phyloP scores from a whole-genome alignment of 2,329 filamentous ascomycete genomes.

The Cylindrodendrum hubeiense region DNA sequence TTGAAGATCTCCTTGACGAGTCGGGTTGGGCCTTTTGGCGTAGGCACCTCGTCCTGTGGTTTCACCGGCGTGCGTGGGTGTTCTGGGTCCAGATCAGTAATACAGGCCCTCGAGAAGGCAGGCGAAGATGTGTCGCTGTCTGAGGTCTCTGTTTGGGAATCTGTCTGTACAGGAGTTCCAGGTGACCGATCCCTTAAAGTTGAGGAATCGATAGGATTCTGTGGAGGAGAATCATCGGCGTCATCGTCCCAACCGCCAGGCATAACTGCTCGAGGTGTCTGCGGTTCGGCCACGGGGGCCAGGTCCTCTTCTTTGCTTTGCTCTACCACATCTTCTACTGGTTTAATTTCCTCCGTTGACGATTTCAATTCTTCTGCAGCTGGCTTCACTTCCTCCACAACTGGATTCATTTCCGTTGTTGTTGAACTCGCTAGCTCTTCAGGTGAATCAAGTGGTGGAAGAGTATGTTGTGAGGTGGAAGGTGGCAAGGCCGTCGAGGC shows the following conservation, averaged over 20 bases:
- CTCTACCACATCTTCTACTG: background rate
- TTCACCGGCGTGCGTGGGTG: conserved; percentile 22
- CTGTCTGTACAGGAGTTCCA: conserved; percentile 22
- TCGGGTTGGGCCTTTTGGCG: conserved; percentile 65
- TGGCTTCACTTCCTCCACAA: background rate
- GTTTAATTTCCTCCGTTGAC: background rate
- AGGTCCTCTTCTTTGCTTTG: conserved; percentile 8
- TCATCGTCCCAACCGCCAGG: conserved; percentile 66
- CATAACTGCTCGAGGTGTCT: conserved; percentile 51
- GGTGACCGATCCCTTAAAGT: conserved; percentile 17
- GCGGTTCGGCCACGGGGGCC: conserved; percentile 1
- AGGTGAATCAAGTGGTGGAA: conserved; percentile 9
- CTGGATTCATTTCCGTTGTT: background rate
- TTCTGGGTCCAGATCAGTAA: conserved; percentile 33
- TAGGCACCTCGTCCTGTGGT: conserved; percentile 57
- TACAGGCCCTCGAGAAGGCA: conserved; percentile 43
- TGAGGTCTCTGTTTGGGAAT: conserved; percentile 23
- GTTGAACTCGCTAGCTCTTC: background rate
- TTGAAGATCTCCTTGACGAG: conserved; percentile 67
- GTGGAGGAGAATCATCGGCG: conserved; percentile 36
- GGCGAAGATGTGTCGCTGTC: conserved; percentile 46
- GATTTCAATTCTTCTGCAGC: background rate
- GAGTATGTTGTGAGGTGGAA: conserved; percentile 22
- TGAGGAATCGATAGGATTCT: conserved; percentile 23
- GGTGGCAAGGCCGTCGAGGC: conserved; percentile 20